Percentiles rank a stretch among this genome's conserved stretches.
Conservation (phyloP, 2,329 filamentous ascomycete species). For the Penicillium sp. region DNA sequence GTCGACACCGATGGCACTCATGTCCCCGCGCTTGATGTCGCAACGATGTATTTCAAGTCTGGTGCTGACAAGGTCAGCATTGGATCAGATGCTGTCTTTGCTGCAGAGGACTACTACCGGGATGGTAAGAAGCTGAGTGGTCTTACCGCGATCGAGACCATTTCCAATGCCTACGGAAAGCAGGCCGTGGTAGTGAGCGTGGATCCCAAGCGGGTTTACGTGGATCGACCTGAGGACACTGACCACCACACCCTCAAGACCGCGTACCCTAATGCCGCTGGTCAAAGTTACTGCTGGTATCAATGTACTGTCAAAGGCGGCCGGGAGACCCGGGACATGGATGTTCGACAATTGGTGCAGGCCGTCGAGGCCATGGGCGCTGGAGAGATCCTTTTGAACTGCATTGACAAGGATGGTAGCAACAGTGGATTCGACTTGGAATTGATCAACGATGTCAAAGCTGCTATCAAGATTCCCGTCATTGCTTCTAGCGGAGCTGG, state of each 20-base stretch:
- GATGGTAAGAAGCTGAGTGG: constrained; percentile 65
- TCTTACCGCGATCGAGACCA: constrained; percentile 89
- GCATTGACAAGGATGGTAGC: constrained; percentile 93
- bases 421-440: constrained; percentile 94
- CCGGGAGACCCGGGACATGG: constrained; percentile 86
- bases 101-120: constrained; percentile 84
- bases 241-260: constrained; percentile 72
- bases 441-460: constrained; percentile 82
- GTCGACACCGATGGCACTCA: constrained; percentile 80
- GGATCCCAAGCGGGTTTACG: constrained; percentile 88
- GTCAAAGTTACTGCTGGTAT: constrained; percentile 87
- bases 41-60: constrained; percentile 93
- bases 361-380: constrained; percentile 95
- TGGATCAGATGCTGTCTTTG: constrained; percentile 86
- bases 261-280: constrained; percentile 61
- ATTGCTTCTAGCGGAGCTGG: constrained; percentile 93
- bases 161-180: constrained; percentile 86
- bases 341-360: constrained; percentile 78
- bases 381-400: constrained; percentile 92
- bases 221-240: constrained; percentile 62
- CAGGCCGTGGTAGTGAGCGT: constrained; percentile 96
- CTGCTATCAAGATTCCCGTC: constrained; percentile 81
- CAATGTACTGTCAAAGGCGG: constrained; percentile 96
- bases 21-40: constrained; percentile 86
- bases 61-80: constrained; percentile 98